Base-by-base conservation (phyloP, 2,329 filamentous ascomycete species). In the Anisogramma anomala region DNA sequence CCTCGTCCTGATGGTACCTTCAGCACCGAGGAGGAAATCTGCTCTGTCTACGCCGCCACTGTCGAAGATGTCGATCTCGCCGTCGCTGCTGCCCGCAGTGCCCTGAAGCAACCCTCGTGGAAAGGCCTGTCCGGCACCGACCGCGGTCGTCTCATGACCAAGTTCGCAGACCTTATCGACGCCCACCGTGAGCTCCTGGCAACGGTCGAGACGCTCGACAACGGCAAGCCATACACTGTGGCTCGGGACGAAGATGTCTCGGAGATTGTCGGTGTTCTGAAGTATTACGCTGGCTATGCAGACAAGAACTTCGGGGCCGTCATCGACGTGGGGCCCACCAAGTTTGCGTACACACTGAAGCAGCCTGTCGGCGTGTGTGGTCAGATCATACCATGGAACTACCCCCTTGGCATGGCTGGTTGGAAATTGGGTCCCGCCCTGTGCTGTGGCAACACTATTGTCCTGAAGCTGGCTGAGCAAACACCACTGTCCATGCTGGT, bases 301-400 rank as follows among this genome's bases (percentile, higher is more conserved):
- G 84, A 89, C 64, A 89, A 89, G 66, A 77, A 83, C 47, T 77
- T 79, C 46, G 83, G 84, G 23, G 75, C 84, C 55, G 79, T 81
- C n/a, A 84, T 88, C 50, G 78, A 82, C 50, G 81, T 79, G 8
- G 76, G 73, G 2, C 71, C 74, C 1, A 62, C 66, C 33, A 88
- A 87, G 61, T 71, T 88, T 48, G 82, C 81, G 2, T 89, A 88
- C 56, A 87, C 82, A 0, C 63, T 85, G 41, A 74, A 79, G 46
- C 78, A 89, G 59, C 84, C 84, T 2, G 64, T 89, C 25, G 84
- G 84, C 28, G 84, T 91, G 0, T 84, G 82, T 50, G 83, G 73
- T 10, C 70, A 71, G 59, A 87, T 88, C 49, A 84, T 85, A 45
- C 82, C 83, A 7, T 89, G 83, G 81, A 89, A 89, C 58, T 85